Percentiles rank a stretch among this genome's conserved stretches.
Evolutionary conservation across 176 grass and related monocot species (phyloP).

Genomic region (Musa acuminata): DNA sequence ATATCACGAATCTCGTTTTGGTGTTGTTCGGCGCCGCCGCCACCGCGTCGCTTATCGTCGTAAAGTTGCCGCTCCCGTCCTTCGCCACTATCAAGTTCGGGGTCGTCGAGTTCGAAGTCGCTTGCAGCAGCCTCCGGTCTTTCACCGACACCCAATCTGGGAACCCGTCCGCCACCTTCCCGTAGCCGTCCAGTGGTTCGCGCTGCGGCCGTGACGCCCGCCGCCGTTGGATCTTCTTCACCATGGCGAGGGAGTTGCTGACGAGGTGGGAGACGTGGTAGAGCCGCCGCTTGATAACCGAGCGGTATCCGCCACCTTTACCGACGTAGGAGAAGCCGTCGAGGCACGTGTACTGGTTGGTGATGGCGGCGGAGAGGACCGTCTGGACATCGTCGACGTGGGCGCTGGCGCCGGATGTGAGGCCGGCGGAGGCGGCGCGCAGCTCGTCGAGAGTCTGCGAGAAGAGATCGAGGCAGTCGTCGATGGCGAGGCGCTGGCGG

Average conservation of each 20-base stretch:
- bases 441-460: too few species aligned
- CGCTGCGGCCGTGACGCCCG: not conserved
- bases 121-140: not conserved
- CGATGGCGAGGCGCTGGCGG: too few species aligned
- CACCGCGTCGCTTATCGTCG: too few species aligned
- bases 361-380: conserved; percentile 7
- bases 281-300: not conserved
- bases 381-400: not conserved
- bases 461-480: too few species aligned
- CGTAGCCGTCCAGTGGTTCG: not conserved
- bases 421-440: not conserved
- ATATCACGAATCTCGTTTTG: not conserved
- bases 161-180: not conserved
- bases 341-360: not conserved
- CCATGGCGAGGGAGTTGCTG: conserved; percentile 5
- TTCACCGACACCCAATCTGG: not conserved
- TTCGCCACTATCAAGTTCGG: too few species aligned
- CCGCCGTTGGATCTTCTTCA: not conserved
- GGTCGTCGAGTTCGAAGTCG: not conserved
- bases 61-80: too few species aligned
- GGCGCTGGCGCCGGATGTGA: not conserved
- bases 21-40: not conserved
- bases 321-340: too few species aligned
- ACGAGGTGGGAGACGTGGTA: not conserved
- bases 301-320: too few species aligned